These are phyloP conservation scores for Cornus florida DNA, from an alignment of 148 eudicot genomes.

Conservation along the genomic window DNA sequence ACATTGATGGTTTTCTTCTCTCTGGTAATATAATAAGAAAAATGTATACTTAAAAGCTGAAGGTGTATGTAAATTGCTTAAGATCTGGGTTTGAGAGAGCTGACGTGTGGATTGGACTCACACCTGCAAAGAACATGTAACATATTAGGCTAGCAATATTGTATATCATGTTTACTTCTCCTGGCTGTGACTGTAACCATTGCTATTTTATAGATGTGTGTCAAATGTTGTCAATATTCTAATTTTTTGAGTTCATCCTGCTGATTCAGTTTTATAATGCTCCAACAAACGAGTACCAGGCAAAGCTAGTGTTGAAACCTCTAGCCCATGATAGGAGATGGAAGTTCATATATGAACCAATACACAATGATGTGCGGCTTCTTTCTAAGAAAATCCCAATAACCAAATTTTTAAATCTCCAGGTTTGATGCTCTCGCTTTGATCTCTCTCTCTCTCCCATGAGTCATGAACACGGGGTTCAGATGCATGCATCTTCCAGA, in stretches of 20 bases:
- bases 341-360: slow-evolving; percentile 79
- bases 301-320: slow-evolving; percentile 85
- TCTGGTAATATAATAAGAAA: background rate
- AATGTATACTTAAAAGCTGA: too few species aligned
- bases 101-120: too few species aligned
- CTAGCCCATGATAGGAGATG: slow-evolving; percentile 64
- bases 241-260: background rate
- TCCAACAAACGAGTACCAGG: slow-evolving; percentile 72
- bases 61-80: too few species aligned
- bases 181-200: background rate
- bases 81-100: too few species aligned
- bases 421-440: slow-evolving; percentile 37
- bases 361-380: slow-evolving; percentile 70
- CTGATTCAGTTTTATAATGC: slow-evolving; percentile 72
- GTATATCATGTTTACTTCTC: background rate
- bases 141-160: too few species aligned
- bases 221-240: background rate
- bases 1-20: background rate
- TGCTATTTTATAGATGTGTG: background rate
- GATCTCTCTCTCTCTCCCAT: background rate
- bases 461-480: background rate
- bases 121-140: too few species aligned
- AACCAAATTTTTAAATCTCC: slow-evolving; percentile 79
- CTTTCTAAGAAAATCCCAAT: slow-evolving; percentile 89
- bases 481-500: background rate